phyloP scores from a whole-genome alignment of 23 red algal genomes.

The Chondrus crispus region DNA sequence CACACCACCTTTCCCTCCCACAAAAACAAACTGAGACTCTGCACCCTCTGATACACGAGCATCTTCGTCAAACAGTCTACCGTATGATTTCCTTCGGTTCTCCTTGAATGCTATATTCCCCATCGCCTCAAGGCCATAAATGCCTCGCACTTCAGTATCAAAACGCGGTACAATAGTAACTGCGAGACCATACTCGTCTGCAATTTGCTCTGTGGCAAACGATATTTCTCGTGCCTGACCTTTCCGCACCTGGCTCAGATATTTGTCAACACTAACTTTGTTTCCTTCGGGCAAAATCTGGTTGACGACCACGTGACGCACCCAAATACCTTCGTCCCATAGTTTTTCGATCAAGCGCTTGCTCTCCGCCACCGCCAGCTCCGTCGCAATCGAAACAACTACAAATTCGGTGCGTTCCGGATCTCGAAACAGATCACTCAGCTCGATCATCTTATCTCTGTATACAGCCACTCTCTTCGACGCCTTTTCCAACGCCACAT shows the following conservation, averaged over 20 bases:
- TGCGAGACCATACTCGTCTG: slow-evolving; percentile 29
- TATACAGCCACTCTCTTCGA: slow-evolving; percentile 50
- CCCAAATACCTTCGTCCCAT: slow-evolving; percentile 77
- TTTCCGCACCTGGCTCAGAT: slow-evolving; percentile 51
- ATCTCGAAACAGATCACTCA: slow-evolving; percentile 81
- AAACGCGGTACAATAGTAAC: slow-evolving; percentile 68
- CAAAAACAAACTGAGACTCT: slow-evolving; percentile 72
- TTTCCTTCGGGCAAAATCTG: slow-evolving; percentile 54
- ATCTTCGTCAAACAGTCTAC: slow-evolving; percentile 19
- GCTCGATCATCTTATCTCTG: slow-evolving; percentile 75
- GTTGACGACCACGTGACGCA: slow-evolving; percentile 79
- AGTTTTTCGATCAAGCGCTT: slow-evolving; percentile 63
- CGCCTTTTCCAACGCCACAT: slow-evolving; percentile 48
- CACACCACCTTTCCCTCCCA: slow-evolving; percentile 93
- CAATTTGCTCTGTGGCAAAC: slow-evolving; percentile 58
- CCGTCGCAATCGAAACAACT: slow-evolving; percentile 87
- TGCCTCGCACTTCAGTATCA: slow-evolving; percentile 78
- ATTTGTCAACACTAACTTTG: background rate
- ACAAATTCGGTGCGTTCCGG: slow-evolving; percentile 79
- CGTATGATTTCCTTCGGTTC: background rate
- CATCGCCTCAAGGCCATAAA: slow-evolving; percentile 65
- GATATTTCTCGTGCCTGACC: slow-evolving; percentile 62
- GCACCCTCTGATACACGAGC: background rate
- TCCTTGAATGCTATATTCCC: slow-evolving; percentile 43
- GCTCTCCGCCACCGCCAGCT: slow-evolving; percentile 82